These are phyloP conservation scores for Solanum sparsipilum DNA, from an alignment of 257 asterid genomes.

Conservation along the genomic window DNA sequence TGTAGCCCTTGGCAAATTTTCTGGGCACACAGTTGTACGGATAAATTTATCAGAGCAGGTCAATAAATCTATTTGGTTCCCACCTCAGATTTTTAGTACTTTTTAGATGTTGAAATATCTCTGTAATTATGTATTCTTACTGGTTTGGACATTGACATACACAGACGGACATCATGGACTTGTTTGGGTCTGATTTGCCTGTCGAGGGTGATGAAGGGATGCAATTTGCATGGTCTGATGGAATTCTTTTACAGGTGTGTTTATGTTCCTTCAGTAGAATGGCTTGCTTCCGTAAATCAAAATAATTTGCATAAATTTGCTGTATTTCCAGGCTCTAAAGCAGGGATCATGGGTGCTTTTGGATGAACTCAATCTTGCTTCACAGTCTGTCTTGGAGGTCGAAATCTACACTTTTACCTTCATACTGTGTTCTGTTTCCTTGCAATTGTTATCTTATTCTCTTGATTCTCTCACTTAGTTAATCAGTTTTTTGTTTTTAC, in stretches of 20 bases:
- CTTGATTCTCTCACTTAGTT: not conserved
- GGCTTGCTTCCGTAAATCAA: not conserved
- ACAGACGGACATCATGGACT: conserved; percentile 97
- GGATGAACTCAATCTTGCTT: conserved; percentile 97
- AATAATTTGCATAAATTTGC: not conserved
- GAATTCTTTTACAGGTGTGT: conserved; percentile 88
- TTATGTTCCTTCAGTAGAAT: not conserved
- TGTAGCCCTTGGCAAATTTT: conserved; percentile 78
- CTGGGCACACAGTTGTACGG: conserved; percentile 91
- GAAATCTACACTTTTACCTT: not conserved
- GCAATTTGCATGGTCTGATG: conserved; percentile 98
- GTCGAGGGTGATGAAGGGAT: conserved; percentile 85
- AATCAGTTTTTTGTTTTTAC: not conserved
- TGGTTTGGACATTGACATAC: conserved; percentile 9
- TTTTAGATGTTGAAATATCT: not conserved
- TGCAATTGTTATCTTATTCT: not conserved
- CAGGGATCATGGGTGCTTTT: conserved; percentile 92
- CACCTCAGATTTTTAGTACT: not conserved
- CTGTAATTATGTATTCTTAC: not conserved
- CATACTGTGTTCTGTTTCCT: not conserved
- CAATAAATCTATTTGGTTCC: not conserved
- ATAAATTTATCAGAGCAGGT: conserved; percentile 98
- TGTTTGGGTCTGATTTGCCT: conserved; percentile 94
- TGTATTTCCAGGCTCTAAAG: conserved; percentile 68
- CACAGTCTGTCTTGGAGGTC: conserved; percentile 98